Percentiles rank a stretch among this genome's conserved stretches.
These are phyloP conservation scores for Daldinia concentrica DNA, from an alignment of 495 filamentous ascomycete species.

Conservation along the genomic window DNA sequence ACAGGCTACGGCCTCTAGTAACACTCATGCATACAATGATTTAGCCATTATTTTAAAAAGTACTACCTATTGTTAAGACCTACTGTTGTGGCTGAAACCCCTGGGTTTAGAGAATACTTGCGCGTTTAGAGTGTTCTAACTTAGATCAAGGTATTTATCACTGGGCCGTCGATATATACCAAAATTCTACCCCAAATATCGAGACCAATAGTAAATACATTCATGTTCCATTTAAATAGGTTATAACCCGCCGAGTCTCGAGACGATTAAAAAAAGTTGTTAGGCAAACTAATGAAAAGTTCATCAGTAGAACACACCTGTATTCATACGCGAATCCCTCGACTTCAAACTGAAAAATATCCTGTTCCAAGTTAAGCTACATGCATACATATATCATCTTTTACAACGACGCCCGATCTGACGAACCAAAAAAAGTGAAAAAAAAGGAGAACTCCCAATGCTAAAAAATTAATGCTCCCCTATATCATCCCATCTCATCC, in stretches of 20 bases:
- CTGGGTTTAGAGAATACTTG: not conserved
- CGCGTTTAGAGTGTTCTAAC: not conserved
- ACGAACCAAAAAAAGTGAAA: not conserved
- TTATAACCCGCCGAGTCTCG: too few species aligned
- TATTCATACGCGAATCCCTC: conserved; percentile 7
- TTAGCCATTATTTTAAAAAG: not conserved
- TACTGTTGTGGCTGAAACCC: not conserved
- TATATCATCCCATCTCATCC: not conserved
- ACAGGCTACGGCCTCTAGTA: conserved; percentile 14
- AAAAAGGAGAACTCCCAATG: not conserved
- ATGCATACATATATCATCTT: conserved; percentile 7
- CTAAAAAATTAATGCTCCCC: not conserved
- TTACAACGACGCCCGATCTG: conserved; percentile 14
- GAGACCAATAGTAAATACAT: too few species aligned
- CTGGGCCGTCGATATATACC: not conserved
- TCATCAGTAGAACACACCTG: not conserved
- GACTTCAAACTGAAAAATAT: not conserved
- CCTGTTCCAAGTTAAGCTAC: not conserved
- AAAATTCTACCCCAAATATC: too few species aligned
- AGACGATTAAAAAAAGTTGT: too few species aligned
- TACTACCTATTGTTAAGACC: not conserved
- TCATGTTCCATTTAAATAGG: too few species aligned
- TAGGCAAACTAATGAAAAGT: not conserved
- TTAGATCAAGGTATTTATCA: not conserved
- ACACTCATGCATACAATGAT: not conserved